These are phyloP conservation scores for Diaporthe citriasiana DNA, from an alignment of 2,329 filamentous ascomycete species.

Conservation along the genomic window DNA sequence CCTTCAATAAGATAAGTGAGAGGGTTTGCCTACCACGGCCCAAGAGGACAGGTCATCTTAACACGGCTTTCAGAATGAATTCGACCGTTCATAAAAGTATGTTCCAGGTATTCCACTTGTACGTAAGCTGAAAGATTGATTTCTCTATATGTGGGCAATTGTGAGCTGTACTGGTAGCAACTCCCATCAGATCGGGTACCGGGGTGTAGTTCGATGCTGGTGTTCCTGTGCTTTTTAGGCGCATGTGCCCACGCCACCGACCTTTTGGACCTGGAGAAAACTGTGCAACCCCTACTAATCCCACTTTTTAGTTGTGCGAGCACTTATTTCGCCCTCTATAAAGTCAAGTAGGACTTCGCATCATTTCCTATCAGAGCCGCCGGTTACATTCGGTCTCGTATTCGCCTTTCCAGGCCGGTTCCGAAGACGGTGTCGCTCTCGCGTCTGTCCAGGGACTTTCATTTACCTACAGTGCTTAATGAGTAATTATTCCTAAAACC, in stretches of 20 bases:
- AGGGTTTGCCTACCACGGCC: background rate
- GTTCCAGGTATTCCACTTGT: background rate
- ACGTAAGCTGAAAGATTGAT: background rate
- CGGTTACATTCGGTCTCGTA: slow-evolving; percentile 25
- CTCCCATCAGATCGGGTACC: background rate
- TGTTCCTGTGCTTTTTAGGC: background rate
- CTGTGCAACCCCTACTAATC: too few species aligned
- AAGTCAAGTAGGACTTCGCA: background rate
- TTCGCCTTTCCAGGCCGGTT: background rate
- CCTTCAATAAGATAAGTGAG: background rate
- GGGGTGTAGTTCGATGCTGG: background rate
- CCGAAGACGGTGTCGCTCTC: background rate
- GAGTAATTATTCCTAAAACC: background rate
- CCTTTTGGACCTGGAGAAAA: background rate
- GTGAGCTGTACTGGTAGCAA: background rate
- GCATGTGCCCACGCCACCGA: too few species aligned
- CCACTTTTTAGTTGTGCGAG: too few species aligned
- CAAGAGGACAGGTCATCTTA: background rate
- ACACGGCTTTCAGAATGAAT: background rate
- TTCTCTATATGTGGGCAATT: background rate
- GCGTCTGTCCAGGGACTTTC: background rate
- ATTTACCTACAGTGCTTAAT: background rate
- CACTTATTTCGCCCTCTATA: too few species aligned
- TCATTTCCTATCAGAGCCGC: background rate
- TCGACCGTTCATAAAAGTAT: background rate